Base-by-base conservation (phyloP, 2,329 filamentous ascomycete genomes). In the Alternaria incomplexa region DNA sequence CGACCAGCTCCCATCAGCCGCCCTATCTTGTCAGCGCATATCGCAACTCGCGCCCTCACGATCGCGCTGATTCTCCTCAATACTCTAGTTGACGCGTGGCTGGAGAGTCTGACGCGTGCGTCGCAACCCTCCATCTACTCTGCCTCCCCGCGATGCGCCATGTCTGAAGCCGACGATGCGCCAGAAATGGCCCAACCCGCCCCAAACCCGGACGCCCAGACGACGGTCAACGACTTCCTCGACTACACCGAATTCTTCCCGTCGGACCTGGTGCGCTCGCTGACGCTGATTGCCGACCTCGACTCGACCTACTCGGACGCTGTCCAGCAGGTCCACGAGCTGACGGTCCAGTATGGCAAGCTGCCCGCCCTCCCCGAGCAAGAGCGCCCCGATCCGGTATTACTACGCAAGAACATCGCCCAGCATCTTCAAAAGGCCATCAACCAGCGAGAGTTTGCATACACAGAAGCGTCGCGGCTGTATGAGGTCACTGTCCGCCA, bases 211-310 rank as follows among this genome's bases (percentile, higher is more conserved):
- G 88, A 90, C 73, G 86, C 88, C 60, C 87, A 90, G 74, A 86
- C 87, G 32, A 89, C 88, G 25, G 86, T 90, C 48, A 89, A 87
- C 67, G 88, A 90, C 77, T 90, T 88, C 77, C 86, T 90, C 62
- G 88, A 90, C 77, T 90, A 90, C 79, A 90, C 88, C 65, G 88
- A 90, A 79, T 89, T 89, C 82, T 88, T 89, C 61, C 88, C 88
- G 32, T 87, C 88, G 10, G 88, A 90, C 74, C 81, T 90, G 23
- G 83, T 86, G 62, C 88, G 88, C 71, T 89, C 88, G 65, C 80
- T 90, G 57, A 88, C 85, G 55, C 82, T 90, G 61, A 89, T 90
- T 71, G 83, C 84, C 66, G 81, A 85, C 64, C 83, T 85, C 66
- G 82, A 85, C 64, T 70, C 74, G 36, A 78, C 78, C 55, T 84